Base-by-base conservation (phyloP, 148 eudicot species). In the Polygonum maritimum region DNA sequence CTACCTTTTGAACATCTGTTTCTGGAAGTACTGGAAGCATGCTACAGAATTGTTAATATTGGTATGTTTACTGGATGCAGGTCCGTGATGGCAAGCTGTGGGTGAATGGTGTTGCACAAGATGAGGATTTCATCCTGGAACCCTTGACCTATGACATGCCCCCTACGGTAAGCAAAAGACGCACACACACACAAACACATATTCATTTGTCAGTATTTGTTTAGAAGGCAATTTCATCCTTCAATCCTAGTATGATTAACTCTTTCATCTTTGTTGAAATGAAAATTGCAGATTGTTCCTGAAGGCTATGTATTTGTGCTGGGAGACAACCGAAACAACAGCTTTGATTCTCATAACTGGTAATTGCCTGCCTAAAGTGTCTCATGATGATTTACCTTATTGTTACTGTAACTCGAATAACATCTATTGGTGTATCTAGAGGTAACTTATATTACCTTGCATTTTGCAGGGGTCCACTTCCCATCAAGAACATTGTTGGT, bases 301-400 rank as follows among this genome's bases (percentile, higher is more conserved):
- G 91, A 91, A 81, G 98, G 95, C 71, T 87, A 87, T 81, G 98
- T 94, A 36, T 91, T 89, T 83, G 98, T 94, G 76, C 78, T 94
- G 90, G 98, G 98, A 19, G 98, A 94, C 89, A 94, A 94, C 79
- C 92, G 97, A 10, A 94, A 94, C 83, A 91, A 89, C 79, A 94
- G 98, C 78, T 91, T 86, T 58, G 98, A 91, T 80, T 94, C 98
- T 31, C 97, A 90, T 76, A 86, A 91, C 78, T 94, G 98, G 98
- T 94, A 87, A 84, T 35, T 35, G 38, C 44, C 19, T 62, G 18
- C 38, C 69, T 12, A 10, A n/a, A 31, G 69, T 11, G 69, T 62
- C 36, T 22, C 67, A 1, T 60, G 67, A 22, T 60, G 35, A 60
- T 60, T 26, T 22, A 3, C 22, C 22, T 58, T 22, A 10, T 12